Base-by-base conservation (phyloP, 2,329 filamentous ascomycete species). In the Alternaria infectoria region DNA sequence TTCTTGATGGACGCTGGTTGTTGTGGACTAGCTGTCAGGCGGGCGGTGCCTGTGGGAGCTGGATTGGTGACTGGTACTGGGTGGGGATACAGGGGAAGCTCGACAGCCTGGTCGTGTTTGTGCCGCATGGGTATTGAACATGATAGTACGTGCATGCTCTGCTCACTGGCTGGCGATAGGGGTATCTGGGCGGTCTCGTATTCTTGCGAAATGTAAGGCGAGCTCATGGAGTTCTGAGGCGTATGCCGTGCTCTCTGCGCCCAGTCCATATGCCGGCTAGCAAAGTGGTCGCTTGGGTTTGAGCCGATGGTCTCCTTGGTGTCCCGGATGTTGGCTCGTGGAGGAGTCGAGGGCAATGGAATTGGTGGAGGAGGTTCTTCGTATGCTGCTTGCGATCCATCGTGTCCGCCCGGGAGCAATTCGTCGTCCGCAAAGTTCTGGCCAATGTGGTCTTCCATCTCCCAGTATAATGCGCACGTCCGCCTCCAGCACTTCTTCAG, bases 401-500 rank as follows among this genome's bases (percentile, higher is more conserved):
- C 86, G 61, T 90, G 86, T n/a, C 91, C 93, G 43, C 94, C 93
- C 5, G 93, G 93, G 0, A 86, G 79, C 52, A 97, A 91, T 13
- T 91, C 88, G 17, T 87, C 84, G 25, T 92, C 88, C 4, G 89
- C 84, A 12, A 88, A 83, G 47, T 88, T 86, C 45, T 68, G 71
- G 2, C 85, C 82, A 68, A 90, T 85, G 36, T 90, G 90, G 50
- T 92, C 88, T 0, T 88, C 84, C 0, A 87, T 87, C 66, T 97
- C 92, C 95, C 96, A 99, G 77, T 94, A 97, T 59, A 94, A 83
- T 0, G 91, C 90, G 77, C 94, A 98, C 19, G 96, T 92, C 55
- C 94, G 88, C 77, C 94, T 90, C 96, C 96, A 99, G 77, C 96
- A 98, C 77, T 97, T 96, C 80, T 99, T 99, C 66, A 99, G 83